Evolutionary conservation across 176 grass and related monocot species (phyloP), one percentile per base, ranked within the genome.

Genomic region (Oryza nivara): DNA sequence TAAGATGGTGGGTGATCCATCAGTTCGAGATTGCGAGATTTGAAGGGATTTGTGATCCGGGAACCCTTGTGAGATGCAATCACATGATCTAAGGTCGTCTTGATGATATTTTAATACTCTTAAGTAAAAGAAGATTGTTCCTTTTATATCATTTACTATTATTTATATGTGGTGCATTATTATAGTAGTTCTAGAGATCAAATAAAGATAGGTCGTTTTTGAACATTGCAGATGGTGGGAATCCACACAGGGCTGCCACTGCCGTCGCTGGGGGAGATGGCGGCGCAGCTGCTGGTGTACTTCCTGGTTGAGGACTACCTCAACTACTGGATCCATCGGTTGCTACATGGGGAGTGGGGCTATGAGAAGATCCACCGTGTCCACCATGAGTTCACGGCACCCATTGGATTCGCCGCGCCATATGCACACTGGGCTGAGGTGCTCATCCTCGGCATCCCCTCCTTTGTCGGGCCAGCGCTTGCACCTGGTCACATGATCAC

Each of bases 401-500:
- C 95, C 2, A 87, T 98, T 11, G 95, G 92, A 25, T 98, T 98
- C 11, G 92, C 95, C 0, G 95, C 92, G 3, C 93, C 91, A 13
- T 95, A 98, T 17, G 92, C 91, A 2, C 95, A 98, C 26, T 95
- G 95, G 95, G 90, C 91, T 8, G 95, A 98, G 86, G 89, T 98
- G 36, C 89, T 98, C 7, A 76, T 97, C 64, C 82, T 90, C 4
- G 95, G 95, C 36, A 92, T 98, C 36, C 91, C 92, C 47, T 86
- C 95, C 72, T 93, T 95, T 26, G 73, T 26, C 0, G 95, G 95
- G 7, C 95, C 95, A 0, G 91, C 85, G 20, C 84, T 98, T 7
- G 92, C 84, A 36, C 95, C 95, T 0, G 78, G 95, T 71, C 95
- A 98, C 84, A 95, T 90, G 87, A 87, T 98, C 87, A 97, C 92